Evolutionary conservation across 1,284 basidiomycete species (phyloP).

Genomic region (Tremellales sp.): DNA sequence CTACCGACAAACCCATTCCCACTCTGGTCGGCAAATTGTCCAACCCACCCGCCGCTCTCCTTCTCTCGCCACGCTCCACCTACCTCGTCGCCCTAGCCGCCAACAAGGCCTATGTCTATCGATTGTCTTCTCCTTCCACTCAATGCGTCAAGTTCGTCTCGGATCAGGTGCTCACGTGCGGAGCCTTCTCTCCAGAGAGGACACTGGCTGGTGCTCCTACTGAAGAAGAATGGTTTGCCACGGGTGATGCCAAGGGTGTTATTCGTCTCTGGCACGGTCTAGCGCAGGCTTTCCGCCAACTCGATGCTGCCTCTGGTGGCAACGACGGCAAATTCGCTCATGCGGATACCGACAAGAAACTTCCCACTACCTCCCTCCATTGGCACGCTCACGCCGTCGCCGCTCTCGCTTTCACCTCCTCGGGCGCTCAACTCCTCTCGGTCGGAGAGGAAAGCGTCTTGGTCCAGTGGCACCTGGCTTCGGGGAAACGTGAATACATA

Average conservation of each 20-base stretch:
- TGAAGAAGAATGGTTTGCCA: conserved; percentile 84
- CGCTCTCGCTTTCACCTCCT: conserved; percentile 79
- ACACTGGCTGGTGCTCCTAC: conserved; percentile 13
- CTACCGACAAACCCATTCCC: neutral
- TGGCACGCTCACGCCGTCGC: conserved; percentile 98
- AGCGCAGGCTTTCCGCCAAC: conserved; percentile 54
- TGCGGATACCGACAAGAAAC: conserved; percentile 32
- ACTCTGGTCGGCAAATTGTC: conserved; percentile 33
- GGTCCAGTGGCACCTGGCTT: conserved; percentile 90
- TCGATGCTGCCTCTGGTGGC: conserved; percentile 24
- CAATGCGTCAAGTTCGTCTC: conserved; percentile 74
- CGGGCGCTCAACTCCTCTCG: conserved; percentile 88
- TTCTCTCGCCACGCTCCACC: conserved; percentile 65
- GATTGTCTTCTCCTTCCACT: conserved; percentile 49
- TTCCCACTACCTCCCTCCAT: conserved; percentile 79
- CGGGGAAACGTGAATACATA: conserved; percentile 81
- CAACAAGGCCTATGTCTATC: conserved; percentile 75
- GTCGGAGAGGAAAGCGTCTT: conserved; percentile 95
- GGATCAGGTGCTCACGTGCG: conserved; percentile 62
- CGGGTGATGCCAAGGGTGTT: conserved; percentile 80
- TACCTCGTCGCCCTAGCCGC: conserved; percentile 79
- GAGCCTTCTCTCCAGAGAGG: conserved; percentile 75
- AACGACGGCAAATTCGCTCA: conserved; percentile 10
- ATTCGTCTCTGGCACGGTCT: conserved; percentile 92
- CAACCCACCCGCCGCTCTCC: conserved; percentile 38